These are phyloP conservation scores for Eutypella sp. DNA, from an alignment of 2,329 filamentous ascomycete genomes.

Conservation along the genomic window DNA sequence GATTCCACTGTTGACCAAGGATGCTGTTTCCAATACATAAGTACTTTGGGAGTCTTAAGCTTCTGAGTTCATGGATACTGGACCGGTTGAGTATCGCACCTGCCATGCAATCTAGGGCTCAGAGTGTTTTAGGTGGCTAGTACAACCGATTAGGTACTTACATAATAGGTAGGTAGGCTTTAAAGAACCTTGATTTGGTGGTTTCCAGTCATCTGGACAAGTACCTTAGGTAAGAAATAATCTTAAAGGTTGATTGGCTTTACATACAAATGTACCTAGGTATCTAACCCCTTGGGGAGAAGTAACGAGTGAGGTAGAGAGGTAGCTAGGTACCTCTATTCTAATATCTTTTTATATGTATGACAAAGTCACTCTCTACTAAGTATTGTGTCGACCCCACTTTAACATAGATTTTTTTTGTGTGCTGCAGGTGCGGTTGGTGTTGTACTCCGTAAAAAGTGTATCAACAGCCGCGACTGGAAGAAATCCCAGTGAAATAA, in stretches of 20 bases:
- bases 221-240: no score
- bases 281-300: neutral
- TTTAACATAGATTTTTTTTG: constrained; percentile 6
- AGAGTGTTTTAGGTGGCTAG: neutral
- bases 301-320: neutral
- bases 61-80: no score
- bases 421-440: neutral
- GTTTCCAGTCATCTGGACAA: no score
- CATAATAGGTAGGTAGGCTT: neutral
- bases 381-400: neutral
- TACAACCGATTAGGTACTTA: neutral
- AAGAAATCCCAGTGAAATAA: constrained; percentile 1
- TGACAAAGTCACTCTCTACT: neutral
- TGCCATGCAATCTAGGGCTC: no score
- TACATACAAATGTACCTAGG: neutral
- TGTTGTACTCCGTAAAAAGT: no score
- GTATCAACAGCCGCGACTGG: neutral
- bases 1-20: no score
- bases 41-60: no score
- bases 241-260: neutral
- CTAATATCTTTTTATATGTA: neutral
- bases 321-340: neutral
- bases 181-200: no score
- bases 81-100: no score
- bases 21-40: no score